Evolutionary conservation across 2,329 filamentous ascomycete species (phyloP).

Genomic region (Trichoderma endophyticum): DNA sequence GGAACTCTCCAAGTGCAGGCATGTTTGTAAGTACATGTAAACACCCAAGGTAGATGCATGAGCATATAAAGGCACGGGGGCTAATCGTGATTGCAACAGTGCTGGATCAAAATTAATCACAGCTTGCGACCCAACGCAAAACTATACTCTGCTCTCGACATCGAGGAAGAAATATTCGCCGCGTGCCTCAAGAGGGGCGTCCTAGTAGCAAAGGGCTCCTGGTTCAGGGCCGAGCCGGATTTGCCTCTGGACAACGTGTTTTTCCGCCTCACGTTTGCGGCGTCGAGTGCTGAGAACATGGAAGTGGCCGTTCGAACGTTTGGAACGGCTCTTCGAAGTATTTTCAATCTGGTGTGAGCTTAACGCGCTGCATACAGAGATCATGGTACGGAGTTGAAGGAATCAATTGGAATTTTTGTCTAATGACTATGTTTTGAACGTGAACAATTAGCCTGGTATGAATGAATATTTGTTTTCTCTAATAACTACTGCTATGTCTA

Average conservation of each 20-base stretch:
- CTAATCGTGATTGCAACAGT: constrained; percentile 36
- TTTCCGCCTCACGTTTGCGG: constrained; percentile 87
- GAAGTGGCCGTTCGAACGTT: constrained; percentile 70
- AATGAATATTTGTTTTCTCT: too few relatives aligned
- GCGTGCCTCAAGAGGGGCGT: constrained; percentile 72
- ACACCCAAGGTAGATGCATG: neutral
- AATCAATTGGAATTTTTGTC: neutral
- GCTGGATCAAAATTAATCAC: constrained; percentile 71
- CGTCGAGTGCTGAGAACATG: constrained; percentile 70
- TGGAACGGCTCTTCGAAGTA: constrained; percentile 53
- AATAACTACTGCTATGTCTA: too few relatives aligned
- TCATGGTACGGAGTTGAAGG: neutral
- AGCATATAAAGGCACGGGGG: neutral
- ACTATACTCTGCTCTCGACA: constrained; percentile 53
- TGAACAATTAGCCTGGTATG: neutral
- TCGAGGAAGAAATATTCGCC: constrained; percentile 87
- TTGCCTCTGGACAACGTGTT: constrained; percentile 64
- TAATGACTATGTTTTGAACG: too few relatives aligned
- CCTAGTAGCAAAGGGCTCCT: constrained; percentile 78
- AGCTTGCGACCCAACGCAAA: constrained; percentile 59
- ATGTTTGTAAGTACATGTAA: constrained; percentile 75
- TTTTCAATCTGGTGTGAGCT: neutral
- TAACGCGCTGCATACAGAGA: neutral
- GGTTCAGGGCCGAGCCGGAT: constrained; percentile 78
- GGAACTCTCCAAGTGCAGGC: constrained; percentile 76